Percentiles rank a stretch among this genome's conserved stretches.
phyloP scores from a whole-genome alignment of 768 basidiomycete species.

The Russula sp. region DNA sequence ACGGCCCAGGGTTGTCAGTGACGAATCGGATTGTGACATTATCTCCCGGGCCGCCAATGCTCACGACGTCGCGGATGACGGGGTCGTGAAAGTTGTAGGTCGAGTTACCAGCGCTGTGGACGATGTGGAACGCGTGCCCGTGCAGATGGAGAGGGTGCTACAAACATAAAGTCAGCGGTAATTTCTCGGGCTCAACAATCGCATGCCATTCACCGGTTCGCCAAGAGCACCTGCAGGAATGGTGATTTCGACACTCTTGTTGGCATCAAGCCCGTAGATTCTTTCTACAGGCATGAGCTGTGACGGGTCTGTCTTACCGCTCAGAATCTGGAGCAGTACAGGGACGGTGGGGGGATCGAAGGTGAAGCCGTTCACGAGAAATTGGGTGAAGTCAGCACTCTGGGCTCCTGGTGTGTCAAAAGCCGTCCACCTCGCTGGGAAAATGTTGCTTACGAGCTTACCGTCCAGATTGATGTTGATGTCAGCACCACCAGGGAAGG shows the following conservation, averaged over 20 bases:
- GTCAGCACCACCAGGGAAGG: conserved; percentile 3
- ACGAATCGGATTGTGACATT: conserved; percentile 27
- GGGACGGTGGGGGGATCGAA: conserved; percentile 42
- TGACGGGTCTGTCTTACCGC: conserved; percentile 41
- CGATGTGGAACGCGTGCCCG: conserved; percentile 15
- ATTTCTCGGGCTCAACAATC: too few relatives aligned
- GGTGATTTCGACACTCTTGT: conserved; percentile 42
- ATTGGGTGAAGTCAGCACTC: conserved; percentile 18
- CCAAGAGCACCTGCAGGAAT: neutral
- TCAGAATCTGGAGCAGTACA: conserved; percentile 52
- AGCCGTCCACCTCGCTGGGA: neutral
- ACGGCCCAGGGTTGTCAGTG: conserved; percentile 29
- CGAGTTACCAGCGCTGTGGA: conserved; percentile 15
- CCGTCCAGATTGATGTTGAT: conserved; percentile 5
- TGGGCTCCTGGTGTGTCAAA: neutral
- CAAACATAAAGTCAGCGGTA: neutral
- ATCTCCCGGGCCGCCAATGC: conserved; percentile 12
- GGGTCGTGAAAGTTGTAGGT: conserved; percentile 33
- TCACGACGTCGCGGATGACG: conserved; percentile 40
- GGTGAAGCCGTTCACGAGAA: conserved; percentile 32
- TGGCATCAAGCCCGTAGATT: conserved; percentile 41
- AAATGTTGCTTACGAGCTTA: neutral
- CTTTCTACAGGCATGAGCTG: conserved; percentile 44
- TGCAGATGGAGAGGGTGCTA: conserved; percentile 6
- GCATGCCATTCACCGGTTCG: neutral